Base-by-base conservation (phyloP, 139 green algal genomes). In the Tetraselmis chui region DNA sequence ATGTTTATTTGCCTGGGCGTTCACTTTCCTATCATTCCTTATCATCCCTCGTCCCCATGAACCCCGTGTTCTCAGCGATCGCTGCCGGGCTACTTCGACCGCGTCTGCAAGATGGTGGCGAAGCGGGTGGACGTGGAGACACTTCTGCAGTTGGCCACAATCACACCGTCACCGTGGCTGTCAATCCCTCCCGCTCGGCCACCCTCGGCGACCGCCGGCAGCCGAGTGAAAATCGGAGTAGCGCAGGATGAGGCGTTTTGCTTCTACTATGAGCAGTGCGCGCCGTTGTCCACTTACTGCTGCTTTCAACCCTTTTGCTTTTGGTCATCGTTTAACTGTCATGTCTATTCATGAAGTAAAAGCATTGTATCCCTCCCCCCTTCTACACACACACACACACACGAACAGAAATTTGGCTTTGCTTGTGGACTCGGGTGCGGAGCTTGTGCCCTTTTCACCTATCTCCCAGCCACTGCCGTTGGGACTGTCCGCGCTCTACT, bases 401-500 rank as follows among this genome's bases (percentile, higher is more conserved):
- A n/a, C n/a, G n/a, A n/a, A 18, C 45, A 67, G 45, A 18, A 67
- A 67, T 82, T 84, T 95, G 32, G 67, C 83, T 22, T 83, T 94
- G 59, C 80, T 95, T 80, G 80, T 85, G 58, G 80, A 84, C 26
- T 83, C 85, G 2, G 95, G 95, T 24, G 93, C 94, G 0, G 91
- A 97, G 82, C 83, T 98, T 23, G 92, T 98, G 2, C 89, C 84
- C 78, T 98, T 98, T 77, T 98, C 95, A 23, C 95, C 95, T 0
- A 75, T 98, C 5, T 76, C 86, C n/a, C 94, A 97, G 75, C n/a
- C 83, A 0, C 87, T 98, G 45, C 95, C 95, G 0, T 31, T 75
- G 1, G 89, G 90, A 22, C 67, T 97, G 25, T 82, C 89, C 1
- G 96, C 87, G 2, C 31, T 98, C 27, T 97, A 98, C 83, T 84